Conservation (phyloP, 2,329 filamentous ascomycete genomes). For the Calcarisporium arbuscula region DNA sequence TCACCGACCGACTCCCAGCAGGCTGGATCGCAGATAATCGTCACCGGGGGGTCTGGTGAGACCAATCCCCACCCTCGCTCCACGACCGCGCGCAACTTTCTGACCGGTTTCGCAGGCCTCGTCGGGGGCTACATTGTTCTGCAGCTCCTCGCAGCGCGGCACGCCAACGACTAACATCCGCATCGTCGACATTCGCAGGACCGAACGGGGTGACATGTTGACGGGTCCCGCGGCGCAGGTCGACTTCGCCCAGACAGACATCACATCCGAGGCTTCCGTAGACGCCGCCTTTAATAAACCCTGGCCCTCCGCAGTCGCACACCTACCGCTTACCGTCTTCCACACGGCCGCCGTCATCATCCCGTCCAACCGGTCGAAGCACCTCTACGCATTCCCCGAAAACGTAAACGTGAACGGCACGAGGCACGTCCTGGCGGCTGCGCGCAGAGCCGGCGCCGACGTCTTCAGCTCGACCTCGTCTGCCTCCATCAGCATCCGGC, state of each 20-base stretch:
- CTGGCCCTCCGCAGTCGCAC: constrained; percentile 36
- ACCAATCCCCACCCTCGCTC: too few relatives aligned
- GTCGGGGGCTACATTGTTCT: constrained; percentile 49
- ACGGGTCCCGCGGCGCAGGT: constrained; percentile 28
- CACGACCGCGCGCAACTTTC: too few relatives aligned
- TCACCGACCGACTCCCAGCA: too few relatives aligned
- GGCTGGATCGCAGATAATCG: too few relatives aligned
- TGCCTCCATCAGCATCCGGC: constrained; percentile 37
- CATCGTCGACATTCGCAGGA: constrained; percentile 43
- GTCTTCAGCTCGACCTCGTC: constrained; percentile 46
- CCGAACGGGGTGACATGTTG: constrained; percentile 36
- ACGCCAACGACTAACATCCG: constrained; percentile 44
- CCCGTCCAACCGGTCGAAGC: constrained; percentile 38
- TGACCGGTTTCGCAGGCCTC: too few relatives aligned
- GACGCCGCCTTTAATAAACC: constrained; percentile 37
- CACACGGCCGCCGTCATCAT: constrained; percentile 51
- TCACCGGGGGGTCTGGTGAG: too few relatives aligned
- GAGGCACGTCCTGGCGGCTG: constrained; percentile 40
- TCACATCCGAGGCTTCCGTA: constrained; percentile 38
- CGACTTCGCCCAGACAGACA: constrained; percentile 41
- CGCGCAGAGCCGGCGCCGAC: constrained; percentile 37
- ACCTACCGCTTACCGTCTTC: constrained; percentile 47
- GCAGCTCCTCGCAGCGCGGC: constrained; percentile 47
- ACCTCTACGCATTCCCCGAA: constrained; percentile 37
- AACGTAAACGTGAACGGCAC: constrained; percentile 46